Evolutionary conservation across 2,329 filamentous ascomycete genomes (phyloP), one percentile per base, ranked within the genome.

Genomic region (Diaporthe ilicicola): DNA sequence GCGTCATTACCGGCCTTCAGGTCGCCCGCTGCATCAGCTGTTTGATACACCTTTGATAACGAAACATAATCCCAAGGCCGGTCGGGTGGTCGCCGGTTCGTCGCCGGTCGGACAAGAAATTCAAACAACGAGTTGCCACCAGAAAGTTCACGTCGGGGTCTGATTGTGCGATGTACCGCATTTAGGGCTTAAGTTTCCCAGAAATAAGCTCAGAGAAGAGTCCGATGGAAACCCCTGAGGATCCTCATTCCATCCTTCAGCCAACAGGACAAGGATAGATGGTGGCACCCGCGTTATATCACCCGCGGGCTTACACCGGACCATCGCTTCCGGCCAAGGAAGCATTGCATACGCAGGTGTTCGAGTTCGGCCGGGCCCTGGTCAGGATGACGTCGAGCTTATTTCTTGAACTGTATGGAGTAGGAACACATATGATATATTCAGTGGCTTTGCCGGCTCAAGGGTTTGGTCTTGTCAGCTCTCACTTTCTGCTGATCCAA

Each of bases 321-420:
- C 65, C 39, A 46, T 51, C 27, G 19, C 2, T 4, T 68, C 70
- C 48, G 59, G 64, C 34, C 27, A 17, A 24, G 46, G 5, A 27
- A 2, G 9, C 39, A 29, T 29, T 22, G 24, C 37, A 48, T 46
- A 34, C 24, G 59, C n/a, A 17, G 1, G 6, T 19, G 39, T 46
- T 27, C 29, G 8, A 32, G 53, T 61, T n/a, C 32, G 15, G 39
- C 59, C 27, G 46, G 12, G 2, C 10, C 24, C 34, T 19, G n/a
- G 62, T 59, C 37, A 53, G 44, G 2, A 70, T 70, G 69, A 70
- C 69, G 69, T 70, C 53, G 46, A 5, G 24, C 29, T 48, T 50
- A 37, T 13, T 29, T 22, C 22, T 17, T 4, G 13, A 59, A 29
- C 37, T n/a, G n/a, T n/a, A 29, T 13, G 55, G 37, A 59, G 13